phyloP scores from a whole-genome alignment of 345 rosid species.

The Citrus unshiu region DNA sequence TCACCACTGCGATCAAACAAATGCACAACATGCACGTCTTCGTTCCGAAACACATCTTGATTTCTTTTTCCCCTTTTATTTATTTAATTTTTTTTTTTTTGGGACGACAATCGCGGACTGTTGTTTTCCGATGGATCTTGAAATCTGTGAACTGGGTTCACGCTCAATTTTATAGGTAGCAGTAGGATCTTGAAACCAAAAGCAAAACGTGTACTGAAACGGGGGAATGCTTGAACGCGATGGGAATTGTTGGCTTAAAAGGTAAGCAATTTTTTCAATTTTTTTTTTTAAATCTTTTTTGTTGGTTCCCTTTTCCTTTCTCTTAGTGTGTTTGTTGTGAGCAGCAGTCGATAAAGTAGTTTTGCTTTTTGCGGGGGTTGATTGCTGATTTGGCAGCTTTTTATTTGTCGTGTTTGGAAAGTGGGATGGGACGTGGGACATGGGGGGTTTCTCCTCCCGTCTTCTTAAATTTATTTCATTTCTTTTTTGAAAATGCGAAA shows the following conservation, averaged over 20 bases:
- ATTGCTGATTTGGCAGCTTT: neutral
- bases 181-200: neutral
- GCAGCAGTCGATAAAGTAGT: neutral
- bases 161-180: neutral
- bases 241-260: constrained; percentile 8
- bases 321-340: too few species aligned
- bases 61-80: neutral
- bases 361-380: neutral
- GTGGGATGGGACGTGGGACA: too few species aligned
- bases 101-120: neutral
- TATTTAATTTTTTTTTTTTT: neutral
- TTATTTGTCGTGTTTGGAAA: too few species aligned
- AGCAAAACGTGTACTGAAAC: neutral
- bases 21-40: constrained; percentile 70
- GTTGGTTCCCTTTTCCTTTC: too few species aligned
- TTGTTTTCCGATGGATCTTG: neutral
- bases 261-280: constrained; percentile 3
- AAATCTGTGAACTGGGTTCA: neutral
- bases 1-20: constrained; percentile 63
- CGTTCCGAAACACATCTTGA: constrained; percentile 67
- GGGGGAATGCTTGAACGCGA: constrained; percentile 12
- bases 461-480: too few species aligned
- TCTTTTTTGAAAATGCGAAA: too few species aligned
- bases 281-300: too few species aligned
- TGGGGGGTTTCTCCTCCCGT: too few species aligned